Percentiles rank a stretch among this genome's conserved stretches.
These are phyloP conservation scores for Barnettozyma pratensis DNA, from an alignment of 805 yeast genomes.

Conservation along the genomic window DNA sequence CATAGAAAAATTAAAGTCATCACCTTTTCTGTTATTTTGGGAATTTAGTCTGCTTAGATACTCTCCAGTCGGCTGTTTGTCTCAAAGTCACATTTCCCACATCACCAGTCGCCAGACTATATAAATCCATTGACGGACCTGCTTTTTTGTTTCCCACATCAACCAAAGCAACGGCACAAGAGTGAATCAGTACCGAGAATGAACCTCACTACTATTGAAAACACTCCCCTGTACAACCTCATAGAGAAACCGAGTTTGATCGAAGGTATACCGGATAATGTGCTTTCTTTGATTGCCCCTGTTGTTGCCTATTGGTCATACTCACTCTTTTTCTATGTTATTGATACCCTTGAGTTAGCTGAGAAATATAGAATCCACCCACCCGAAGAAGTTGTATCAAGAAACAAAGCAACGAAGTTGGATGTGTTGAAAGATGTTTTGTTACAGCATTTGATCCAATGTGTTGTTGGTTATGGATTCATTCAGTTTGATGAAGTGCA, in stretches of 20 bases:
- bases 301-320: conserved; percentile 80
- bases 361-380: conserved; percentile 90
- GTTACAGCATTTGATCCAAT: conserved; percentile 80
- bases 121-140: background rate
- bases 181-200: background rate
- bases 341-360: conserved; percentile 71
- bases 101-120: background rate
- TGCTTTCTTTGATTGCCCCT: conserved; percentile 69
- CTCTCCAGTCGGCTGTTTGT: too few relatives aligned
- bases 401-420: conserved; percentile 66
- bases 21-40: background rate
- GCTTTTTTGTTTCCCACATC: too few relatives aligned
- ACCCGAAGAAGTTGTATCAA: conserved; percentile 69
- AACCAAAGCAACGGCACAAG: too few relatives aligned
- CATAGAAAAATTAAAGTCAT: background rate
- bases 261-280: conserved; percentile 63
- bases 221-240: conserved; percentile 10
- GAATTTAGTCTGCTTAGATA: too few relatives aligned
- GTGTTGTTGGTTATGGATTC: conserved; percentile 57
- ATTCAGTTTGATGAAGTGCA: conserved; percentile 53
- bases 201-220: conserved; percentile 3
- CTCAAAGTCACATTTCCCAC: background rate
- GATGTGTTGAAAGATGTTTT: conserved; percentile 81
- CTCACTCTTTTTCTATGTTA: conserved; percentile 65
- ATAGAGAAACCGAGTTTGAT: conserved; percentile 40